Percentiles rank a stretch among this genome's conserved stretches.
phyloP scores from a whole-genome alignment of 345 rosid genomes.

The Brassica juncea region DNA sequence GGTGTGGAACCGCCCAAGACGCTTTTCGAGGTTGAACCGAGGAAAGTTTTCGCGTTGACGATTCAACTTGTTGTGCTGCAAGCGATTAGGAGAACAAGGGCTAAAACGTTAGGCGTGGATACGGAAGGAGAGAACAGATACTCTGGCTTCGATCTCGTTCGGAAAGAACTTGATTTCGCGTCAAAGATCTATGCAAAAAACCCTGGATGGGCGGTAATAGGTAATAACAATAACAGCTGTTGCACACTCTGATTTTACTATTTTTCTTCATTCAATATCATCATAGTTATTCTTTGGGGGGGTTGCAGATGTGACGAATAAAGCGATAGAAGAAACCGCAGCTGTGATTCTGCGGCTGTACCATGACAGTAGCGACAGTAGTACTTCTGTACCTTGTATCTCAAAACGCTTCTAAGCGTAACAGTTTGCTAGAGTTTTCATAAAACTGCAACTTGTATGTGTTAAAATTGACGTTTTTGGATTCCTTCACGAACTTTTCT shows the following conservation, averaged over 20 bases:
- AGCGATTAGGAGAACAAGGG: conserved; percentile 76
- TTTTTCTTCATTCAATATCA: background rate
- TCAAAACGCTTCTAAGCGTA: conserved; percentile 58
- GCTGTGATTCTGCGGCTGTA: conserved; percentile 71
- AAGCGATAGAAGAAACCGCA: conserved; percentile 91
- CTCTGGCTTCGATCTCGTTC: conserved; percentile 78
- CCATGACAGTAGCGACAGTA: conserved; percentile 61
- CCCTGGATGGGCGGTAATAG: conserved; percentile 86
- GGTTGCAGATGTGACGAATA: conserved; percentile 80
- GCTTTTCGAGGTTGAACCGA: conserved; percentile 68
- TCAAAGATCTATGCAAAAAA: conserved; percentile 59
- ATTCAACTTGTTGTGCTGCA: conserved; percentile 68
- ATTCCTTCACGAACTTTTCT: conserved; percentile 5
- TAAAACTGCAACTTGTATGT: background rate
- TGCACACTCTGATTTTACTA: background rate
- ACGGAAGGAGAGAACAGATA: conserved; percentile 60
- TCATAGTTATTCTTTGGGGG: background rate
- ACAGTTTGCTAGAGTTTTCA: background rate
- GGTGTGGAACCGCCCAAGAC: conserved; percentile 65
- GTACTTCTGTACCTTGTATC: conserved; percentile 65
- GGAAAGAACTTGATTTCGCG: conserved; percentile 68
- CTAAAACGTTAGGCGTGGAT: conserved; percentile 66
- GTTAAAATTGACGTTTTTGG: background rate
- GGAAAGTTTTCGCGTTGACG: conserved; percentile 78
- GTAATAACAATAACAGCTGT: conserved; percentile 32